These are phyloP conservation scores for Thinopyrum elongatum DNA, from an alignment of 176 grass and related monocot species.

Conservation along the genomic window DNA sequence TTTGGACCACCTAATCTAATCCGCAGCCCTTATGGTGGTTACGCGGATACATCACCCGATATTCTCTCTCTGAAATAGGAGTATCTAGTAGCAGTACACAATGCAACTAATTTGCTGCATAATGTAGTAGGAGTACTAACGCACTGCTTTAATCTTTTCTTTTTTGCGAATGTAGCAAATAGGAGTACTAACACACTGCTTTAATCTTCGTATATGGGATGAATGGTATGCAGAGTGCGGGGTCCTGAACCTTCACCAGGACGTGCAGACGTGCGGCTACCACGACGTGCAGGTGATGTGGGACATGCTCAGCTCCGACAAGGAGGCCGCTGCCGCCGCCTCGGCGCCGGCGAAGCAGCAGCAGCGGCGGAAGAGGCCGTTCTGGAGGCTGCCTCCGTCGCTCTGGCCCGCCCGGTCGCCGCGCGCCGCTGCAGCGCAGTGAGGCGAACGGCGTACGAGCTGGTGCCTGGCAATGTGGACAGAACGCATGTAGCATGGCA, in stretches of 20 bases:
- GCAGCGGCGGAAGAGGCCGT: conserved; percentile 41
- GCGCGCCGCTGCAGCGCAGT: neutral
- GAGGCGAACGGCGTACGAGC: neutral
- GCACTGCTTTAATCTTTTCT: too few species aligned
- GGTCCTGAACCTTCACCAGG: conserved; percentile 67
- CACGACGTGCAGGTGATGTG: conserved; percentile 98
- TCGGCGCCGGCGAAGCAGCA: neutral
- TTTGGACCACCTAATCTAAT: conserved; percentile 56
- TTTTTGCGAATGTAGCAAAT: too few species aligned
- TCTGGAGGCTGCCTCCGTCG: conserved; percentile 59
- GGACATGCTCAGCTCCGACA: conserved; percentile 78
- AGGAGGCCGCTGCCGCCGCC: conserved; percentile 8
- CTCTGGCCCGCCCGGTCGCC: conserved; percentile 47
- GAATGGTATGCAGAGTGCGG: conserved; percentile 57
- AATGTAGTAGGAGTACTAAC: too few species aligned
- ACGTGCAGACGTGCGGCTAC: conserved; percentile 95
- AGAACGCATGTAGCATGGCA: too few species aligned
- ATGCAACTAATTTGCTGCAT: too few species aligned
- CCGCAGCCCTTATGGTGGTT: conserved; percentile 7
- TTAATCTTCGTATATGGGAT: too few species aligned
- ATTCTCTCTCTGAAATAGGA: neutral
- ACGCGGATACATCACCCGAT: neutral
- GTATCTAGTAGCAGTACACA: neutral
- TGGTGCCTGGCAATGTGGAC: too few species aligned
- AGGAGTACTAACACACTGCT: neutral